Evolutionary conservation across 192 early-diverging fungal species (phyloP).

Genomic region (Podila epicladia): DNA sequence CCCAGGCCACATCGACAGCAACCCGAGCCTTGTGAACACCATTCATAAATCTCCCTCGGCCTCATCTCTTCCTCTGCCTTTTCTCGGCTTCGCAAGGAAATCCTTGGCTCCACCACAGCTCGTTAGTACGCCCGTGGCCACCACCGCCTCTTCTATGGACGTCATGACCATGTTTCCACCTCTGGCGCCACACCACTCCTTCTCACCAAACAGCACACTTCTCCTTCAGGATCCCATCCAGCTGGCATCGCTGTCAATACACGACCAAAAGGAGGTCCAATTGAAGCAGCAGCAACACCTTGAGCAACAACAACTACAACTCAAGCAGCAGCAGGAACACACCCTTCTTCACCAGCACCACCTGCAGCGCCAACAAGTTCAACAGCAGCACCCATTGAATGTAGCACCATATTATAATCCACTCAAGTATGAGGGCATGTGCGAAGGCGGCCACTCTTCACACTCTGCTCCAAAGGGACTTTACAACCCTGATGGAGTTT

Average conservation of each 20-base stretch:
- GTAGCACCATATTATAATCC: conserved; percentile 13
- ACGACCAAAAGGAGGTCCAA: conserved; percentile 18
- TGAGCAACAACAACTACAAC: conserved; percentile 5
- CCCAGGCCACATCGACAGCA: not conserved
- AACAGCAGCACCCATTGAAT: conserved; percentile 8
- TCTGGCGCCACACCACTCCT: conserved; percentile 13
- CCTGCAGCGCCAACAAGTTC: not conserved
- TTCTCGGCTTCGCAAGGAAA: conserved; percentile 4
- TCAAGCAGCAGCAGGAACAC: conserved; percentile 20
- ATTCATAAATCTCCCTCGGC: not conserved
- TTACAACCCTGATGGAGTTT: not conserved
- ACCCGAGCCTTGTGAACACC: not conserved
- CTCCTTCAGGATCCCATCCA: conserved; percentile 24
- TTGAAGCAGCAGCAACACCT: conserved; percentile 26
- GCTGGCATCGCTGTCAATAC: conserved; percentile 11
- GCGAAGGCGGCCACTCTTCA: not conserved
- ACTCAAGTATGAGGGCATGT: conserved; percentile 8
- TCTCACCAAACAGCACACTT: conserved; percentile 7
- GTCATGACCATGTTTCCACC: conserved; percentile 31
- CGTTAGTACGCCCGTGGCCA: conserved; percentile 15
- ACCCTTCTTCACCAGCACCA: conserved; percentile 21
- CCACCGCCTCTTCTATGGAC: conserved; percentile 37
- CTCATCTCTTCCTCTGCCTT: not conserved
- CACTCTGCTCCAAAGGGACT: not conserved
- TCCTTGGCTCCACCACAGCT: conserved; percentile 13